Percentiles rank a stretch among this genome's conserved stretches.
Evolutionary conservation across 371 early-diverging fungal species (phyloP).

Genomic region (Mortierella sp.): DNA sequence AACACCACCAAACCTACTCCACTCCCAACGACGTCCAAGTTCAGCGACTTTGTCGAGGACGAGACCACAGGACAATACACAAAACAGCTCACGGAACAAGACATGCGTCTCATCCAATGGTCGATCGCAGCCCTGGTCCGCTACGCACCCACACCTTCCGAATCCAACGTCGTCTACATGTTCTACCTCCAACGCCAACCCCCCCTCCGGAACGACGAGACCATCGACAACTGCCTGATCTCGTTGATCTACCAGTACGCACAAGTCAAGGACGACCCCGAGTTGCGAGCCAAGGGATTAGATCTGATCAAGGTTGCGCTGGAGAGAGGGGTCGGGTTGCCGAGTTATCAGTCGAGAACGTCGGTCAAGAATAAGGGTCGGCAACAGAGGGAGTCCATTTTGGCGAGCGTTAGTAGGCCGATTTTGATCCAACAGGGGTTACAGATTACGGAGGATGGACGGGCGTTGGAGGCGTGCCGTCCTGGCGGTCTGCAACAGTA

Average conservation of each 20-base stretch:
- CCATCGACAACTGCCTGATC: conserved; percentile 47
- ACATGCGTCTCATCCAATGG: conserved; percentile 18
- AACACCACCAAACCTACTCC: too few relatives aligned
- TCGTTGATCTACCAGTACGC: conserved; percentile 50
- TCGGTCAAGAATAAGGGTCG: neutral
- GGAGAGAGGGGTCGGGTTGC: conserved; percentile 41
- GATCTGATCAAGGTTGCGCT: conserved; percentile 50
- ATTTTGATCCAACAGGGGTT: conserved; percentile 25
- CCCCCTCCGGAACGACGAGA: conserved; percentile 41
- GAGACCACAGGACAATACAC: neutral
- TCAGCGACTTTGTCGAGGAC: conserved; percentile 22
- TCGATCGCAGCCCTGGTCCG: conserved; percentile 47
- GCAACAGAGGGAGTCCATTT: neutral
- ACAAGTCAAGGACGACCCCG: conserved; percentile 10
- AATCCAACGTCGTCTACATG: conserved; percentile 41
- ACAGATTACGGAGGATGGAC: conserved; percentile 37
- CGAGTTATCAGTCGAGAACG: conserved; percentile 16
- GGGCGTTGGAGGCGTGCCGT: conserved; percentile 12
- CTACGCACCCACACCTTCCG: conserved; percentile 41
- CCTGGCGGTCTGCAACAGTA: neutral
- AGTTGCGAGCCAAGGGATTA: conserved; percentile 31
- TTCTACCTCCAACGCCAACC: conserved; percentile 41
- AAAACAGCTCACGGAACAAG: neutral
- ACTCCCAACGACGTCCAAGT: neutral
- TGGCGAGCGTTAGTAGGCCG: conserved; percentile 35